Conservation (phyloP, 2,329 filamentous ascomycete genomes). For the Ophiostoma triangulosporum region DNA sequence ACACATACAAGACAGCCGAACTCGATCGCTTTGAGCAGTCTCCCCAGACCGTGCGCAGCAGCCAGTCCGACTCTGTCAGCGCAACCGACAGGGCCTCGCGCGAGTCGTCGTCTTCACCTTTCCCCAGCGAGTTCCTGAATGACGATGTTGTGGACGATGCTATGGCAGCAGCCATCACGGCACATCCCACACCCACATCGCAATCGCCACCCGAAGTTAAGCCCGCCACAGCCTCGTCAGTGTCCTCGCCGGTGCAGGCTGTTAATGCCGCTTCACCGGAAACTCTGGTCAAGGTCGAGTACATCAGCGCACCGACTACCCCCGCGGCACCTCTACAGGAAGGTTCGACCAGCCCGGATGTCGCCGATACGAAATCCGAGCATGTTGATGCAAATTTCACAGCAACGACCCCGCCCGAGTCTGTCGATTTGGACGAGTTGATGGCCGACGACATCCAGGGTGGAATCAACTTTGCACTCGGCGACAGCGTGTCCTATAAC, state of each 20-base stretch:
- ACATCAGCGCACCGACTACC: background rate
- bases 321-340: background rate
- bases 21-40: slow-evolving; percentile 21
- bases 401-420: background rate
- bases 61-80: background rate
- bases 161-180: background rate
- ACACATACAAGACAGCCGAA: slow-evolving; percentile 22
- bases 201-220: background rate
- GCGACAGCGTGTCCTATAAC: background rate
- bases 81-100: background rate
- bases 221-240: background rate
- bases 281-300: background rate
- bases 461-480: slow-evolving; percentile 4
- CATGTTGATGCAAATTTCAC: background rate
- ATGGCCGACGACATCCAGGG: slow-evolving; percentile 3
- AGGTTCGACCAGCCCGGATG: background rate
- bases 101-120: background rate
- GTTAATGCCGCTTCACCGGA: background rate
- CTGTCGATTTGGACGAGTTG: slow-evolving; percentile 1
- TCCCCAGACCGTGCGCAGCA: background rate
- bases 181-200: background rate
- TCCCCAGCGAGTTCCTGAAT: background rate
- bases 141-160: background rate
- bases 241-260: background rate
- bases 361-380: background rate